Base-by-base conservation (phyloP, 2,329 filamentous ascomycete species). In the Thielaviopsis cerberus region DNA sequence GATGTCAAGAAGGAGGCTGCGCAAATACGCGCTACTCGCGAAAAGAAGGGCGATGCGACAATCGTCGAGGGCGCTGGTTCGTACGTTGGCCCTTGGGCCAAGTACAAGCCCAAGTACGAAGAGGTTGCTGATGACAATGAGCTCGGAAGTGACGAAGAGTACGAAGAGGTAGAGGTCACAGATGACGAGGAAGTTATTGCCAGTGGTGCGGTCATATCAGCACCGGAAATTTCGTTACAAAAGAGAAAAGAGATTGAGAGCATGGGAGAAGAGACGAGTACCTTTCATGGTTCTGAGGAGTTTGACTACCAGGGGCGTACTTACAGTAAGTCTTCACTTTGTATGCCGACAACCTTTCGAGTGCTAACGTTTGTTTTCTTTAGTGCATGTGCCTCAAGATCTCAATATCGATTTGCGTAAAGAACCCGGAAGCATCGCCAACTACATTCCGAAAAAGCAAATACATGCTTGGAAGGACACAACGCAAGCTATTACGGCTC, bases 41-140 rank as follows among this genome's bases (percentile, higher is more conserved):
- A 97, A 69, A 81, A 75, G 63, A 96, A 92, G 67, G 92, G 92
- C 53, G 83, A 91, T 67, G 81, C 88, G 50, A 81, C 83, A 20
- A 77, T 96, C 45, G 85, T 90, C 0, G 90, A 95, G 65, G 92
- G 92, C 0, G 82, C 88, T 7, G 85, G 84, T 57, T 84, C 89
- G 52, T 98, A 98, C 69, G 79, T 94, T 41, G 94, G 94, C 0
- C 94, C 92, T 0, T 98, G 94, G 94, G 94, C 92, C 8, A 83
- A 78, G 67, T 95, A 94, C 67, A 77, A 77, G 64, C 76, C 82
- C 62, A 75, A 82, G 54, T 82, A 90, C 63, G 85, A 86, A 64
- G 85, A 89, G 63, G 79, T 86, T 60, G 82, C 87, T 20, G 81
- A 76, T 54, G 81, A 82, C n/a, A 85, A 81, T 51, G 87, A 86